Percentiles rank a stretch among this genome's conserved stretches.
Conservation (phyloP, 768 basidiomycete species). For the Suillus subaureus region DNA sequence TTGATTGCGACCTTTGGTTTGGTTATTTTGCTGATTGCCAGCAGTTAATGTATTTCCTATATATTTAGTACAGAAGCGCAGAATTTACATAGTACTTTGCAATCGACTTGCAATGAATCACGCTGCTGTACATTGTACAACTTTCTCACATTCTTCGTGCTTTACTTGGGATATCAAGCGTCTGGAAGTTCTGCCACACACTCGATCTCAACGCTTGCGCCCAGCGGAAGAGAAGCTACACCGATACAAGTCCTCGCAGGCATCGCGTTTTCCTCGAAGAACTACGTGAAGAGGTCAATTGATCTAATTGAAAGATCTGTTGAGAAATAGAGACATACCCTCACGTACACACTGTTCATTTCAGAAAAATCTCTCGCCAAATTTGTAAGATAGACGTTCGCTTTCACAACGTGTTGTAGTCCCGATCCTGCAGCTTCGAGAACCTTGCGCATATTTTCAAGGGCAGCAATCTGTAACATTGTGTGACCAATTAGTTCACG, state of each 20-base stretch:
- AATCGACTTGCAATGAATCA: not conserved
- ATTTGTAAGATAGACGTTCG: conserved; percentile 41
- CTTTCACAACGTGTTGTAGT: conserved; percentile 42
- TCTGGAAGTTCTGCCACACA: conserved; percentile 48
- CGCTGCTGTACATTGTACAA: not conserved
- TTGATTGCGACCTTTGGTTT: not conserved
- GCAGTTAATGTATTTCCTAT: conserved; percentile 6
- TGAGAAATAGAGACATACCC: conserved; percentile 26
- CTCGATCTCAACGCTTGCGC: conserved; percentile 62
- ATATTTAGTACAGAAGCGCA: not conserved
- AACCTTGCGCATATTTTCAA: conserved; percentile 41
- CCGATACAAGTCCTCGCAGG: conserved; percentile 65
- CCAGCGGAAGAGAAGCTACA: conserved; percentile 52
- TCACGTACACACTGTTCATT: conserved; percentile 42
- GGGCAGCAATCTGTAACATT: conserved; percentile 32
- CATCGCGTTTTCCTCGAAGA: conserved; percentile 45
- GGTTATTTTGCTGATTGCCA: not conserved
- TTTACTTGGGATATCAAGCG: not conserved
- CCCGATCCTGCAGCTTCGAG: conserved; percentile 41
- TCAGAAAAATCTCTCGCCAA: conserved; percentile 38
- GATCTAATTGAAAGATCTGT: not conserved
- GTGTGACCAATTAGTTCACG: not conserved
- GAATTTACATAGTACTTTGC: conserved; percentile 3
- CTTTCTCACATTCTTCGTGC: not conserved
- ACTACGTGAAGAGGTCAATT: conserved; percentile 34